Conservation (phyloP, 345 rosid genomes). For the Eucalyptus erythrocorys region DNA sequence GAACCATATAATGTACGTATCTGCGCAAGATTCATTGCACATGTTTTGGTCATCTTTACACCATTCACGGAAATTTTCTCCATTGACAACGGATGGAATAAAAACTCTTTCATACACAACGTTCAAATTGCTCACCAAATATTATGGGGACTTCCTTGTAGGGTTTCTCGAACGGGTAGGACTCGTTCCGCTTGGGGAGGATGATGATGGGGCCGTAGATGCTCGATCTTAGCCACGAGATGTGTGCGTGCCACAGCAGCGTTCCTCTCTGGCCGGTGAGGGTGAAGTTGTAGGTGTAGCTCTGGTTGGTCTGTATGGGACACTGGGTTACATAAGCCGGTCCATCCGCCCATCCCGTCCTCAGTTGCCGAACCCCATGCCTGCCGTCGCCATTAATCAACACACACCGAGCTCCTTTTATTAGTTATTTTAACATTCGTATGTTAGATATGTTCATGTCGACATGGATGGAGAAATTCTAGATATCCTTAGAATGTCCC, state of each 20-base stretch:
- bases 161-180: constrained; percentile 51
- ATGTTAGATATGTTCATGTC: not conserved
- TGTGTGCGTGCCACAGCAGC: constrained; percentile 63
- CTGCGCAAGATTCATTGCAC: not conserved
- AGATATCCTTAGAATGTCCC: not conserved
- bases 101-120: not conserved
- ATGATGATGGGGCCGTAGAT: constrained; percentile 47
- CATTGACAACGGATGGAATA: not conserved
- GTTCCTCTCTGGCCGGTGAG: constrained; percentile 55
- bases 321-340: constrained; percentile 50
- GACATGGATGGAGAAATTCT: not conserved
- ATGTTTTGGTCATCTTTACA: not conserved
- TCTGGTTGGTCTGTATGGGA: constrained; percentile 43
- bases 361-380: constrained; percentile 52
- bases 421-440: not conserved
- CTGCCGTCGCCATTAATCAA: constrained; percentile 3
- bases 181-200: constrained; percentile 29
- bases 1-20: not conserved
- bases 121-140: constrained; percentile 15
- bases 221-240: constrained; percentile 42
- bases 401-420: not conserved
- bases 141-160: constrained; percentile 43
- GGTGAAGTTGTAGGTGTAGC: constrained; percentile 45
- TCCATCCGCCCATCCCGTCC: constrained; percentile 50
- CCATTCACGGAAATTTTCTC: not conserved